Evolutionary conservation across 768 basidiomycete genomes (phyloP), one percentile per base, ranked within the genome.

Genomic region (Piloderma croceum): DNA sequence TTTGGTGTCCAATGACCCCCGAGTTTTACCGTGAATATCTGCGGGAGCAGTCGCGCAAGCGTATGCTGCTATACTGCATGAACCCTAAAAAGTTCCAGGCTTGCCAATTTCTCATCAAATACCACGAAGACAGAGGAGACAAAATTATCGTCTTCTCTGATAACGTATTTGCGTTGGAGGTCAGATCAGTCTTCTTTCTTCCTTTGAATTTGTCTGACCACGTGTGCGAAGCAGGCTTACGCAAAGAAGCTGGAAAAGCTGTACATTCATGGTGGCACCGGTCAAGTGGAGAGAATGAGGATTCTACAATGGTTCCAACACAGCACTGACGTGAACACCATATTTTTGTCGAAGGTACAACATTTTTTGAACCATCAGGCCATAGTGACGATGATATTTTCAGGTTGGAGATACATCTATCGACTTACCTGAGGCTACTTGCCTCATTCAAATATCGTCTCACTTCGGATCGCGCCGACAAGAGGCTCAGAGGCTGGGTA

Each of bases 1-100:
- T 99, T 6, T 99, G 96, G 96, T 99, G 96, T 58, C 90, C 90
- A 13, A 98, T 99, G 96, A 94, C 96, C 15, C 94, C 96, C 5
- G 93, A 98, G 59, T 99, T 99, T 61, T 99, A 98, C 62, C 81
- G 90, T 48, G 93, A 99, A 64, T 99, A 99, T 58, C 76, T 99
- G 49, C 74, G 88, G 46, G 89, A 92, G 60, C 84, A 88, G 58
- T 88, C 89, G 24, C 76, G 96, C 44, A 92, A 94, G 61, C 81
- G 89, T 49, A 96, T 96, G 80, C 71, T 99, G 31, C 70, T 99
- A 6, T 98, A 98, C 58, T 97, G 91, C 74, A 99, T 98, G 96
- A 99, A 99, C 57, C 96, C 96, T 11, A 90, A 88, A 58, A 99
- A 99, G 69, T 97, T 99, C 63, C 96, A 99, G 63, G 91, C 94